These are phyloP conservation scores for Cyclotella baltica DNA, from an alignment of 108 stramenopile species.

Conservation along the genomic window DNA sequence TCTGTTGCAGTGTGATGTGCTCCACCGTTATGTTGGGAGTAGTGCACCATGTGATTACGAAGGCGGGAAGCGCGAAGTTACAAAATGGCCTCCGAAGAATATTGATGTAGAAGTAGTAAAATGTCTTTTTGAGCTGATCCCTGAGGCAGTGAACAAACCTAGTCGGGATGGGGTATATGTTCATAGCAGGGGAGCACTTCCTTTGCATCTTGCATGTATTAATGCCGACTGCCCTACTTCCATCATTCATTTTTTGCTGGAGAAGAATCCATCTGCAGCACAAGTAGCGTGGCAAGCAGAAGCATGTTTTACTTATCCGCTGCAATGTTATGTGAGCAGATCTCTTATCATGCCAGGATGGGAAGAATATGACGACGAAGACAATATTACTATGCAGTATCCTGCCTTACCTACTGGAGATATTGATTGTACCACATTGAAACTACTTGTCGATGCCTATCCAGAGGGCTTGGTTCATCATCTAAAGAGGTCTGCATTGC, in stretches of 20 bases:
- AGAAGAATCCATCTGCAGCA: constrained; percentile 13
- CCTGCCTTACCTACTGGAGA: constrained; percentile 12
- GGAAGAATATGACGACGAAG: not conserved
- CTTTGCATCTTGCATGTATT: constrained; percentile 8
- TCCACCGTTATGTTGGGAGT: not conserved
- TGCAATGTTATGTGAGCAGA: not conserved
- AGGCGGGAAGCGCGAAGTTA: not conserved
- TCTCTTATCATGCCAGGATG: not conserved
- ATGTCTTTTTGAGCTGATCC: constrained; percentile 2
- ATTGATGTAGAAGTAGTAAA: constrained; percentile 5
- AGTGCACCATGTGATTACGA: not conserved
- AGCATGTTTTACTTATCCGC: not conserved
- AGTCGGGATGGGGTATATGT: not conserved
- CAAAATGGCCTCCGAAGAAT: not conserved
- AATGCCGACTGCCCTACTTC: constrained; percentile 15
- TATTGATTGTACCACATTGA: not conserved
- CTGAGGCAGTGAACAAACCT: constrained; percentile 7
- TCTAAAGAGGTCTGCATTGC: not conserved
- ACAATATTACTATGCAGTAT: too few relatives aligned
- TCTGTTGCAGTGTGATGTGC: not conserved
- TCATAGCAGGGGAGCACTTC: not conserved
- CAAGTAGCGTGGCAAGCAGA: not conserved
- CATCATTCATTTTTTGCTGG: not conserved
- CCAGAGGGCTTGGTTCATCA: constrained; percentile 3
- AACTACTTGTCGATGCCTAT: constrained; percentile 17